A percentile compares a stretch with the other conserved stretches of the same genome.
These are phyloP conservation scores for Aspergillus glaucus DNA, from an alignment of 2,329 filamentous ascomycete species.

Conservation along the genomic window DNA sequence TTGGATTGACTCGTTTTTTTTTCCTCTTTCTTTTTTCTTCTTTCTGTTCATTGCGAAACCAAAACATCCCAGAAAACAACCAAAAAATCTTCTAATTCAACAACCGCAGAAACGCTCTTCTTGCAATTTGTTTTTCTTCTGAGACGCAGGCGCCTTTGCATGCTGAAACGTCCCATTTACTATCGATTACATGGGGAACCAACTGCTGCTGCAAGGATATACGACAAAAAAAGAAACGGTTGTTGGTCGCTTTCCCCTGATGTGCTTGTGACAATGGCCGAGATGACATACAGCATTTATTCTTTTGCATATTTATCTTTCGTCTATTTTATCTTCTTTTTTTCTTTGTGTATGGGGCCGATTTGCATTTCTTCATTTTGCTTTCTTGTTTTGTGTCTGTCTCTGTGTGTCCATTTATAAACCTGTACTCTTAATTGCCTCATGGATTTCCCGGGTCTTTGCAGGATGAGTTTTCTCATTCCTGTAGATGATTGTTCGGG, in stretches of 20 bases:
- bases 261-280: conserved; percentile 22
- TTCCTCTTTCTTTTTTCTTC: conserved; percentile 18
- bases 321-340: conserved; percentile 13
- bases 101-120: neutral
- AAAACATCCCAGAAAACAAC: conserved; percentile 24
- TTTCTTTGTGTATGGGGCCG: conserved; percentile 25
- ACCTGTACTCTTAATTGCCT: conserved; percentile 10
- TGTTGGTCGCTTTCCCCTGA: conserved; percentile 3
- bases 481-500: neutral
- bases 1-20: conserved; percentile 23
- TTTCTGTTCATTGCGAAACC: conserved; percentile 15
- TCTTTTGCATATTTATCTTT: conserved; percentile 18
- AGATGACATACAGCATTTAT: conserved; percentile 35
- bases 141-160: conserved; percentile 20
- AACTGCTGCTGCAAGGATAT: conserved; percentile 25
- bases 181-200: conserved; percentile 13
- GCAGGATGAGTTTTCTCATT: conserved; percentile 4
- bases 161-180: conserved; percentile 17
- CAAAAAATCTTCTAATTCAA: conserved; percentile 17
- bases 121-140: neutral
- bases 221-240: conserved; percentile 25
- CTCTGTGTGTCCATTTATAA: conserved; percentile 4
- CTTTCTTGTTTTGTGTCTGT: conserved; percentile 9
- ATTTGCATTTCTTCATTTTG: conserved; percentile 11
- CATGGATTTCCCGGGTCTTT: conserved; percentile 4